These are phyloP conservation scores for Manihot esculenta DNA, from an alignment of 441 rosid species.

Conservation along the genomic window DNA sequence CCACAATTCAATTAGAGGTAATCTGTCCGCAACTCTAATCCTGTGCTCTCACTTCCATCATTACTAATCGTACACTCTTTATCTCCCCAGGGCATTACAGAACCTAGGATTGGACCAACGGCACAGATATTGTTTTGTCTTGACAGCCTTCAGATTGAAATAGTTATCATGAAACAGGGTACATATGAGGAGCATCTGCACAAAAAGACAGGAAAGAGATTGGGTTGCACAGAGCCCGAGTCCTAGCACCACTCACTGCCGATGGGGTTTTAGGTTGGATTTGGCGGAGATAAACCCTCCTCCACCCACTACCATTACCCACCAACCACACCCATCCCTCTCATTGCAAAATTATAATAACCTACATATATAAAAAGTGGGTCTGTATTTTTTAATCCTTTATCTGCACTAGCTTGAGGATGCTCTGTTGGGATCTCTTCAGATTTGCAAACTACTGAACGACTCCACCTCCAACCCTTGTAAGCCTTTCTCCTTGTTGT, in stretches of 20 bases:
- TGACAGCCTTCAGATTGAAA: conserved; percentile 7
- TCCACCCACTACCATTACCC: conserved; percentile 49
- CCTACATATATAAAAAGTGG: conserved; percentile 7
- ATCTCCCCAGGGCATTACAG: not conserved
- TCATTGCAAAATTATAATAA: not conserved
- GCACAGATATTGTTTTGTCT: not conserved
- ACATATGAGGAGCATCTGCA: conserved; percentile 9
- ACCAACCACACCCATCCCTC: conserved; percentile 35
- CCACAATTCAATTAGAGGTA: not conserved
- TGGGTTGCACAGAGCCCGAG: conserved; percentile 27
- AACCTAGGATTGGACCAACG: not conserved
- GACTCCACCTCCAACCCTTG: conserved; percentile 11
- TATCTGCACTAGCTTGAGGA: conserved; percentile 16
- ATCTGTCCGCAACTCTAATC: conserved; percentile 4
- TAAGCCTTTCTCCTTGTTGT: conserved; percentile 23
- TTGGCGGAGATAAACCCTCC: conserved; percentile 37
- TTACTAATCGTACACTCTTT: not conserved
- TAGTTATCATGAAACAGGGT: conserved; percentile 2
- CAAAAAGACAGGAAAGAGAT: conserved; percentile 23
- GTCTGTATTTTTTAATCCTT: conserved; percentile 9
- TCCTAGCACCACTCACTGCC: conserved; percentile 53
- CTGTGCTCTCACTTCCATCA: conserved; percentile 12
- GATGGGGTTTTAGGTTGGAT: conserved; percentile 58
- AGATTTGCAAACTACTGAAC: conserved; percentile 32
- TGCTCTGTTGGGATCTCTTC: conserved; percentile 30